Conservation (phyloP, 345 rosid genomes). For the Chamaenerion angustifolium region DNA sequence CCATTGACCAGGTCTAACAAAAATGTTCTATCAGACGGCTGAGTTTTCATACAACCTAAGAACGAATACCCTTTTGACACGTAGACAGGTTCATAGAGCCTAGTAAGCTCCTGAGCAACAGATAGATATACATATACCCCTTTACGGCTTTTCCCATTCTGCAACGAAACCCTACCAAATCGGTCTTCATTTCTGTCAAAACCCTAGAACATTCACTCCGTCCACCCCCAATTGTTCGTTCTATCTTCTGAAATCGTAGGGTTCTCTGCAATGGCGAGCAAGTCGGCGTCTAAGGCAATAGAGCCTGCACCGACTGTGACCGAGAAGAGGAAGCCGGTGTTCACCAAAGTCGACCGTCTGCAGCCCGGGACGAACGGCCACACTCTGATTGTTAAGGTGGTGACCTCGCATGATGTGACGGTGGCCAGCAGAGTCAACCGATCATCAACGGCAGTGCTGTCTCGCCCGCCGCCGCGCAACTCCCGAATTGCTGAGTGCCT, state of each 20-base stretch:
- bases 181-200: too few relatives aligned
- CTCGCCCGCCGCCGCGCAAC: constrained; percentile 26
- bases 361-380: constrained; percentile 61
- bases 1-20: too few relatives aligned
- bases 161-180: too few relatives aligned
- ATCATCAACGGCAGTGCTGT: constrained; percentile 11
- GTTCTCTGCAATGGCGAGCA: constrained; percentile 7
- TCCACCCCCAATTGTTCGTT: too few relatives aligned
- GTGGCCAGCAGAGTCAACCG: constrained; percentile 18
- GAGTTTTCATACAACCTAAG: too few relatives aligned
- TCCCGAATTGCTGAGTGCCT: constrained; percentile 56
- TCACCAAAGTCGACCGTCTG: constrained; percentile 47
- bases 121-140: too few relatives aligned
- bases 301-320: constrained; percentile 11
- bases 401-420: constrained; percentile 29
- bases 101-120: too few relatives aligned
- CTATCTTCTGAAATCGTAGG: not conserved
- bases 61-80: too few relatives aligned
- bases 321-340: constrained; percentile 55
- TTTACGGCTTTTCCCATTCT: too few relatives aligned
- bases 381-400: constrained; percentile 44
- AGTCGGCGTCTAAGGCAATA: constrained; percentile 14
- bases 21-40: too few relatives aligned
- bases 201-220: too few relatives aligned
- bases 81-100: too few relatives aligned